Evolutionary conservation across 2,329 filamentous ascomycete genomes (phyloP).

Genomic region (Monosporascus ibericus): DNA sequence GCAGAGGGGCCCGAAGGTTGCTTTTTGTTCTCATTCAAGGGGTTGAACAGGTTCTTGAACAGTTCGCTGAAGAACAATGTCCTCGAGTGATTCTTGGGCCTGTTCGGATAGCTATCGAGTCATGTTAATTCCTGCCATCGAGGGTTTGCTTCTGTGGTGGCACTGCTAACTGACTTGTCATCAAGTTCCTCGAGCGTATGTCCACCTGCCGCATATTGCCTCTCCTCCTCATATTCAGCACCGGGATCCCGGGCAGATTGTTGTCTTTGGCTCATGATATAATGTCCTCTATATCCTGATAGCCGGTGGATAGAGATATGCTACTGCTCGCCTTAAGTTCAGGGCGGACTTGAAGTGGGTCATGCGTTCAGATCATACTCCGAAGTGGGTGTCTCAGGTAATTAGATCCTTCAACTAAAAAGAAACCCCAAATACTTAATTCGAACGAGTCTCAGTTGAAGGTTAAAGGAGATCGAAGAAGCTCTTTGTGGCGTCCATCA

Average conservation of each 20-base stretch:
- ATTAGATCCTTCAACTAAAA: too few species aligned
- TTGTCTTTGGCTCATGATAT: slow-evolving; percentile 28
- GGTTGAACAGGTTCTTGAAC: slow-evolving; percentile 74
- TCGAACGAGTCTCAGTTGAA: too few species aligned
- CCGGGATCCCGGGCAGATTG: slow-evolving; percentile 28
- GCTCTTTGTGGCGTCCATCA: too few species aligned
- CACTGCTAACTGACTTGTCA: slow-evolving; percentile 30
- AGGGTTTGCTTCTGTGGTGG: neutral
- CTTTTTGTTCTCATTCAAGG: slow-evolving; percentile 71
- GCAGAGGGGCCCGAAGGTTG: slow-evolving; percentile 53
- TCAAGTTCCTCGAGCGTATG: slow-evolving; percentile 38
- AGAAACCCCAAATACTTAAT: too few species aligned
- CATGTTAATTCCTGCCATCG: slow-evolving; percentile 3
- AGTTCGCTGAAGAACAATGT: slow-evolving; percentile 81
- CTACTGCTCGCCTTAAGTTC: too few species aligned
- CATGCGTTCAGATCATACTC: too few species aligned
- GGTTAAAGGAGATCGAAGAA: too few species aligned
- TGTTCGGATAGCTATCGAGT: slow-evolving; percentile 66
- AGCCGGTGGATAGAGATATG: too few species aligned
- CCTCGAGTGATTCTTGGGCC: slow-evolving; percentile 71
- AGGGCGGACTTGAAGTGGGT: too few species aligned
- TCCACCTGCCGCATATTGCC: slow-evolving; percentile 40
- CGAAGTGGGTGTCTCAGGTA: too few species aligned
- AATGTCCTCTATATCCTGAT: neutral
- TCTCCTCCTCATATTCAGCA: slow-evolving; percentile 43